A percentile compares a stretch with the other conserved stretches of the same genome.
phyloP scores from a whole-genome alignment of 148 eudicot species.

The Polygonum aviculare region DNA sequence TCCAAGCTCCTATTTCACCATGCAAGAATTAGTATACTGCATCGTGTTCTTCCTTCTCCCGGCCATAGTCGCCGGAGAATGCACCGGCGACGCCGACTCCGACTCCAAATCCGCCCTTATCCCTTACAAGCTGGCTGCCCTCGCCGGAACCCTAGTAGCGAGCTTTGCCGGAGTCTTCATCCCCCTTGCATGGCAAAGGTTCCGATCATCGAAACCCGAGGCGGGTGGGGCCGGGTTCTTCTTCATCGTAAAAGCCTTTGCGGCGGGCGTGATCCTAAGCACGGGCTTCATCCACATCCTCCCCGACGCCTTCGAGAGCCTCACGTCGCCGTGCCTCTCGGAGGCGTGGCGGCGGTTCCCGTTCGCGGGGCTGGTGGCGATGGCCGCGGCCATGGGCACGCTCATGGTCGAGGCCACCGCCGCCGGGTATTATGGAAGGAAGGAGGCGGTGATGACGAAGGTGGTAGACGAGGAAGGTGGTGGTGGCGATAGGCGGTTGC shows the following conservation, averaged over 20 bases:
- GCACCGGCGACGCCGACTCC: conserved; percentile 27
- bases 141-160: conserved; percentile 42
- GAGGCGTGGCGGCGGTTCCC: conserved; percentile 56
- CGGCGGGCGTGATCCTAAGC: conserved; percentile 70
- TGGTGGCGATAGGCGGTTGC: conserved; percentile 16
- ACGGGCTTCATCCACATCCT: conserved; percentile 78
- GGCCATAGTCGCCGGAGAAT: conserved; percentile 17
- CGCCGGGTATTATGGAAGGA: conserved; percentile 31
- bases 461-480: conserved; percentile 19
- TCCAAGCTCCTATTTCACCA: too few relatives aligned
- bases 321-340: conserved; percentile 50
- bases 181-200: conserved; percentile 35
- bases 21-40: too few relatives aligned
- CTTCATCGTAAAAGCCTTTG: conserved; percentile 80
- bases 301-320: conserved; percentile 55
- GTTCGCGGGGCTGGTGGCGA: conserved; percentile 58
- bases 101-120: conserved; percentile 23
- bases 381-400: conserved; percentile 58
- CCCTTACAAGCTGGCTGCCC: conserved; percentile 36
- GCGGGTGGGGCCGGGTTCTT: conserved; percentile 34
- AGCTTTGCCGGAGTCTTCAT: conserved; percentile 52
- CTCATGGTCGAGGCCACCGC: conserved; percentile 62
- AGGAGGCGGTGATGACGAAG: not conserved
- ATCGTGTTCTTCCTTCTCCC: conserved; percentile 15
- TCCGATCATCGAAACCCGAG: conserved; percentile 26